phyloP scores from a whole-genome alignment of 176 grass and related monocot species.

The Chrysopogon serrulatus region DNA sequence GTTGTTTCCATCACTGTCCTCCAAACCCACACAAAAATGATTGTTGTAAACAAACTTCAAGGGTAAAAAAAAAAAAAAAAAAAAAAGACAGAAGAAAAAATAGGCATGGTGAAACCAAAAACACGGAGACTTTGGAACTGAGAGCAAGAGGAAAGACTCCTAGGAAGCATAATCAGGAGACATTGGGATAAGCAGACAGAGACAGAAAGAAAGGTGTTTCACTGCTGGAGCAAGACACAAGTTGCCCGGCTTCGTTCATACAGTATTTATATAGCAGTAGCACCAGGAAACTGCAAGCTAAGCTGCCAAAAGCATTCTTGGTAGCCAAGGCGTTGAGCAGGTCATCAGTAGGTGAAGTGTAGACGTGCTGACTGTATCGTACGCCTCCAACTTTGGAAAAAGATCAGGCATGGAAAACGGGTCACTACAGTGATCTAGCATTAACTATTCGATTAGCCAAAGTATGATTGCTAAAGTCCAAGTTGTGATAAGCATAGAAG shows the following conservation, averaged over 20 bases:
- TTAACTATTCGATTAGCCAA: background rate
- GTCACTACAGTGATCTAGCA: background rate
- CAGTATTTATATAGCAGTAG: background rate
- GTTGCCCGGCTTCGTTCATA: background rate
- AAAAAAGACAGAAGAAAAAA: background rate
- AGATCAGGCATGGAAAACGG: background rate
- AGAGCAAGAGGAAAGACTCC: background rate
- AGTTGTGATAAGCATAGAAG: background rate
- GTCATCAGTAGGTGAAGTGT: conserved; percentile 14
- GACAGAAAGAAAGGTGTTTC: background rate
- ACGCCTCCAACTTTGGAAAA: background rate
- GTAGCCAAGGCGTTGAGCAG: background rate
- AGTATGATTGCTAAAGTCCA: background rate
- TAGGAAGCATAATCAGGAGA: background rate
- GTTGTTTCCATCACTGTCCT: conserved; percentile 42
- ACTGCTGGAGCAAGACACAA: background rate
- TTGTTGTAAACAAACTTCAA: background rate
- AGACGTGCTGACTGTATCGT: background rate
- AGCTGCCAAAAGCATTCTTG: background rate
- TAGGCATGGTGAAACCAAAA: background rate
- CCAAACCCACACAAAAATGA: background rate
- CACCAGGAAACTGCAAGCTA: background rate
- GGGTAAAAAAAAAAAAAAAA: background rate
- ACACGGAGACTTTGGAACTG: background rate
- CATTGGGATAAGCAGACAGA: background rate